Conservation (phyloP, 2,329 filamentous ascomycete species). For the Venturia asperata region DNA sequence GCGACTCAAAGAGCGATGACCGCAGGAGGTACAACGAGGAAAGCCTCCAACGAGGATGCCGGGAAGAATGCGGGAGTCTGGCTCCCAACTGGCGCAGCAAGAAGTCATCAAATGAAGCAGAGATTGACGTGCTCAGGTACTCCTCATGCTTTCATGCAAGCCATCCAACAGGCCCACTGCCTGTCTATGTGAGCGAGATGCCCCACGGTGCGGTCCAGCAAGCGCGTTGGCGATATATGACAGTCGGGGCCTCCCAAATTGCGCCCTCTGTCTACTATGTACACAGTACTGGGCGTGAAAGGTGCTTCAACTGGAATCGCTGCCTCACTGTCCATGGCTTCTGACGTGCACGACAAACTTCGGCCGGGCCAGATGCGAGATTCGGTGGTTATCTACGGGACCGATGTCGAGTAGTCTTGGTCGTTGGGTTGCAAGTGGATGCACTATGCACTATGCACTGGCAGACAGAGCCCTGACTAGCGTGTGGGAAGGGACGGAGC, state of each 20-base stretch:
- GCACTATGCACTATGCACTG: too few relatives aligned
- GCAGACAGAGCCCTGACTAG: background rate
- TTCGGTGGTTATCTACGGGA: background rate
- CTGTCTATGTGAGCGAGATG: slow-evolving; percentile 7
- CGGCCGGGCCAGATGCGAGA: background rate
- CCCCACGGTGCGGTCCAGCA: background rate
- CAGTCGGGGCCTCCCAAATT: background rate
- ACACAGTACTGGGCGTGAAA: too few relatives aligned
- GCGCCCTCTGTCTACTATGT: background rate
- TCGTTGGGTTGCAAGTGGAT: background rate
- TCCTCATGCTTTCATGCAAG: slow-evolving; percentile 10
- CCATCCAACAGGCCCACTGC: background rate
- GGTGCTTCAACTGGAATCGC: background rate
- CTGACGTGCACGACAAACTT: background rate
- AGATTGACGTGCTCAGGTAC: slow-evolving; percentile 3
- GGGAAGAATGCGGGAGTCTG: background rate
- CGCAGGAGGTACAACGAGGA: background rate
- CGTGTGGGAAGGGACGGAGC: background rate
- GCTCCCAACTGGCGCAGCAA: background rate
- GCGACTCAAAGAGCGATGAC: too few relatives aligned
- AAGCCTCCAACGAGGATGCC: background rate
- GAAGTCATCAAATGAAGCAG: background rate
- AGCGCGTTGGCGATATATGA: slow-evolving; percentile 10
- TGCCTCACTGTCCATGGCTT: background rate
- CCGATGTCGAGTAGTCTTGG: background rate